Conservation (phyloP, 495 filamentous ascomycete species). For the Aspergillus bridgeri region DNA sequence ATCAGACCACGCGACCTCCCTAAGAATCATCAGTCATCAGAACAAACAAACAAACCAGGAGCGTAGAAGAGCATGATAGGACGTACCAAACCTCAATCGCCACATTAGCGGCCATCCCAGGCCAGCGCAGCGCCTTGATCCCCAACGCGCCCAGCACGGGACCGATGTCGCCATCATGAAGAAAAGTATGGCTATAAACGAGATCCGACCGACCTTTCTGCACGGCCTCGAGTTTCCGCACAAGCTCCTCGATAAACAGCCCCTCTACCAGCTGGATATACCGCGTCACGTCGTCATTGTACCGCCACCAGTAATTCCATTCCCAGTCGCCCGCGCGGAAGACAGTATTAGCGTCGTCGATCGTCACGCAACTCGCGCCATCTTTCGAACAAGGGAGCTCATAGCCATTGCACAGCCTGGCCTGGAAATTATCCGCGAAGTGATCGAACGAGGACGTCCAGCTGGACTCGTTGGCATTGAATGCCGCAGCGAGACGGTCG, state of each 20-base stretch:
- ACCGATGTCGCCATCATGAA: slow-evolving; percentile 35
- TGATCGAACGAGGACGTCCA: slow-evolving; percentile 43
- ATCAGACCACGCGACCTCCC: slow-evolving; percentile 20
- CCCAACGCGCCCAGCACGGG: slow-evolving; percentile 32
- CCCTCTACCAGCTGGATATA: slow-evolving; percentile 42
- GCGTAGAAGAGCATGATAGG: background rate
- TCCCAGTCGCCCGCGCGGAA: slow-evolving; percentile 47
- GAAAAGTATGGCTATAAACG: slow-evolving; percentile 34
- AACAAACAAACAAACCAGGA: slow-evolving; percentile 1
- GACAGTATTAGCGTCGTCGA: slow-evolving; percentile 32
- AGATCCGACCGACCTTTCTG: slow-evolving; percentile 17
- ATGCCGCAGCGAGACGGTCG: slow-evolving; percentile 30
- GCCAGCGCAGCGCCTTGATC: slow-evolving; percentile 31
- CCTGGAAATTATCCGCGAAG: slow-evolving; percentile 46
- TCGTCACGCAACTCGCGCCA: slow-evolving; percentile 29
- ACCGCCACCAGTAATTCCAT: slow-evolving; percentile 46
- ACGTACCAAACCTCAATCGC: slow-evolving; percentile 35
- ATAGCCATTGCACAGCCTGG: slow-evolving; percentile 43
- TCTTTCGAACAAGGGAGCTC: slow-evolving; percentile 33
- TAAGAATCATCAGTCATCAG: slow-evolving; percentile 8
- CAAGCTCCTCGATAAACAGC: slow-evolving; percentile 41
- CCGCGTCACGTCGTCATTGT: slow-evolving; percentile 30
- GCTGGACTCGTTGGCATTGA: slow-evolving; percentile 28
- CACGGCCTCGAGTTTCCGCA: slow-evolving; percentile 33
- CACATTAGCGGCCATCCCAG: slow-evolving; percentile 35